phyloP scores from a whole-genome alignment of 139 green algal species.

The Desmodesmus armatus region DNA sequence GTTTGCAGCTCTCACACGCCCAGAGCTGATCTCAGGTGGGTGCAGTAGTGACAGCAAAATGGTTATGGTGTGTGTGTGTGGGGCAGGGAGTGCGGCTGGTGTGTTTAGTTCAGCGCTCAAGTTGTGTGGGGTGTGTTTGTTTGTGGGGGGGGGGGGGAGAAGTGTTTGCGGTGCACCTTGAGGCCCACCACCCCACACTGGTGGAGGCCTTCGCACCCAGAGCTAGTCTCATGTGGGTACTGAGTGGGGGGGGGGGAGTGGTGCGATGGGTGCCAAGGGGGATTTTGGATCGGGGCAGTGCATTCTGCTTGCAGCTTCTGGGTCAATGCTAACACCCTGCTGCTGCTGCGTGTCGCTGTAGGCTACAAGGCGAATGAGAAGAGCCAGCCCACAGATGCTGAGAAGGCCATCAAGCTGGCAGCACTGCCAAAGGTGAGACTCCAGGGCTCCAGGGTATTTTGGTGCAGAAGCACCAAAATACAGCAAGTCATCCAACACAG shows the following conservation, averaged over 20 bases:
- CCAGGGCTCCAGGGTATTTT: not conserved
- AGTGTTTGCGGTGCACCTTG: not conserved
- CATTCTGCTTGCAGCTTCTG: not conserved
- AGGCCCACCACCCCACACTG: not conserved
- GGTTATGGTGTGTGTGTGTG: too few relatives aligned
- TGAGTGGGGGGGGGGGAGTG: not conserved
- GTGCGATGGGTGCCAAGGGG: not conserved
- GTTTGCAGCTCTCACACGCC: too few relatives aligned
- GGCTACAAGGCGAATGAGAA: slow-evolving; percentile 44
- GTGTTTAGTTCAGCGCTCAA: not conserved
- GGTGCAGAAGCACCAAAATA: not conserved
- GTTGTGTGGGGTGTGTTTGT: too few relatives aligned
- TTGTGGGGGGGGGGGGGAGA: too few relatives aligned
- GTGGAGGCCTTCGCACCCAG: not conserved
- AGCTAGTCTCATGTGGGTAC: not conserved
- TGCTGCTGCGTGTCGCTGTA: slow-evolving; percentile 25
- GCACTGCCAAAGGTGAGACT: slow-evolving; percentile 36
- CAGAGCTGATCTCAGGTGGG: too few relatives aligned
- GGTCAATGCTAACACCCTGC: not conserved
- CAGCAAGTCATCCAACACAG: too few relatives aligned
- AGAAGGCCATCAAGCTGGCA: slow-evolving; percentile 34
- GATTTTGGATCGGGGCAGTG: not conserved
- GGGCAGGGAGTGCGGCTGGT: not conserved
- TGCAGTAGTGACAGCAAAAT: too few relatives aligned
- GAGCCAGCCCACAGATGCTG: slow-evolving; percentile 14